A percentile compares a stretch with the other conserved stretches of the same genome.
phyloP scores from a whole-genome alignment of 805 yeast species.

The Starmera quercuum region DNA sequence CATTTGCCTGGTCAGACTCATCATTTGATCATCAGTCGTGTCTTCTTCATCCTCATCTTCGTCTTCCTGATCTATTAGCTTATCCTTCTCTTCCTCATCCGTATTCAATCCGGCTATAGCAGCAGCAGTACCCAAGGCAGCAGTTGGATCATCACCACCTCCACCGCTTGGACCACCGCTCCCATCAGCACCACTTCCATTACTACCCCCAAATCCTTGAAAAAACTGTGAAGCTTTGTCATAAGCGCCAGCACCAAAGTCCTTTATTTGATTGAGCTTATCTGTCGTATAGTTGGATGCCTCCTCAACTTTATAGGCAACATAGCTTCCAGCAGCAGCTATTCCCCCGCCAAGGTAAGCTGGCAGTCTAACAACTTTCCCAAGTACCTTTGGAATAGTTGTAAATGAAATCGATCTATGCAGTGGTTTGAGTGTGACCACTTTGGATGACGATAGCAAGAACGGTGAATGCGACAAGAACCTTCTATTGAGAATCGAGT shows the following conservation, averaged over 20 bases:
- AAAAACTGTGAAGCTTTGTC: constrained; percentile 27
- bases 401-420: constrained; percentile 12
- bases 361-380: constrained; percentile 54
- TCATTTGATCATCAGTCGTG: constrained; percentile 69
- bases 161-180: constrained; percentile 22
- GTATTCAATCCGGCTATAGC: constrained; percentile 34
- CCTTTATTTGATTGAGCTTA: constrained; percentile 53
- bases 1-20: constrained; percentile 90
- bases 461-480: constrained; percentile 6
- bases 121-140: constrained; percentile 52
- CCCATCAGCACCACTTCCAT: constrained; percentile 10
- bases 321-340: constrained; percentile 92
- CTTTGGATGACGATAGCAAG: neutral
- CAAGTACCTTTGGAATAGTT: constrained; percentile 45
- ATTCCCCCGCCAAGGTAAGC: constrained; percentile 84
- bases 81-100: constrained; percentile 32
- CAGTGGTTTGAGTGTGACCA: neutral
- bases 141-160: constrained; percentile 33
- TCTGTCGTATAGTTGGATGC: constrained; percentile 68
- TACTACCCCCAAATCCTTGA: constrained; percentile 16
- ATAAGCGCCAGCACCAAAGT: constrained; percentile 46
- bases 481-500: constrained; percentile 2
- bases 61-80: constrained; percentile 32
- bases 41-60: constrained; percentile 49
- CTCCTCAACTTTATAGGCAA: constrained; percentile 87